Percentiles rank a stretch among this genome's conserved stretches.
Conservation (phyloP, 164 flowering plant species). For the Macadamia integrifolia region DNA sequence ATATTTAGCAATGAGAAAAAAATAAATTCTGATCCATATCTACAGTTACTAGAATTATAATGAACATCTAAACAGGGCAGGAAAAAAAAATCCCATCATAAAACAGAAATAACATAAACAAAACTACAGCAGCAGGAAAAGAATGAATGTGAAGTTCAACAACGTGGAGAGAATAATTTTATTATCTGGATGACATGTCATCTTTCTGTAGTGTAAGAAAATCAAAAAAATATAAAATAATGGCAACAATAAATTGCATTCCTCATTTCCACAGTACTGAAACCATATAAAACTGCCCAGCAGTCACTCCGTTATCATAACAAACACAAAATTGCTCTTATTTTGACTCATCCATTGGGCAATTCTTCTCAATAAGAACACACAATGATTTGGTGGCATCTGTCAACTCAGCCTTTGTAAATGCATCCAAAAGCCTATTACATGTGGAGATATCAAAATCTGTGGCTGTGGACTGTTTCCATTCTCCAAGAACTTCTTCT, state of each 20-base stretch:
- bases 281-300: neutral
- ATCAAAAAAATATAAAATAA: neutral
- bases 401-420: constrained; percentile 37
- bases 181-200: neutral
- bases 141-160: neutral
- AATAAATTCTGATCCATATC: neutral
- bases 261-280: neutral
- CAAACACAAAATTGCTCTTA: constrained; percentile 2
- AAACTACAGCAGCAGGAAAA: neutral
- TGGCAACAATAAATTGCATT: neutral
- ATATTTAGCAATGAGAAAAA: neutral
- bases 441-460: constrained; percentile 47
- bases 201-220: neutral
- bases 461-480: constrained; percentile 58
- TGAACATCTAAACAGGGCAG: neutral
- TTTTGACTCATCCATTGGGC: constrained; percentile 19
- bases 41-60: neutral
- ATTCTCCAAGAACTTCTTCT: constrained; percentile 59
- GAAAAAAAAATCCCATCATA: neutral
- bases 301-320: neutral
- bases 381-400: constrained; percentile 42
- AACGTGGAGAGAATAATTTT: neutral
- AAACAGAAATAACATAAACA: neutral
- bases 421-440: constrained; percentile 46
- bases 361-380: constrained; percentile 38